These are phyloP conservation scores for Podospora anserina DNA, from an alignment of 495 filamentous ascomycete genomes.

Conservation along the genomic window DNA sequence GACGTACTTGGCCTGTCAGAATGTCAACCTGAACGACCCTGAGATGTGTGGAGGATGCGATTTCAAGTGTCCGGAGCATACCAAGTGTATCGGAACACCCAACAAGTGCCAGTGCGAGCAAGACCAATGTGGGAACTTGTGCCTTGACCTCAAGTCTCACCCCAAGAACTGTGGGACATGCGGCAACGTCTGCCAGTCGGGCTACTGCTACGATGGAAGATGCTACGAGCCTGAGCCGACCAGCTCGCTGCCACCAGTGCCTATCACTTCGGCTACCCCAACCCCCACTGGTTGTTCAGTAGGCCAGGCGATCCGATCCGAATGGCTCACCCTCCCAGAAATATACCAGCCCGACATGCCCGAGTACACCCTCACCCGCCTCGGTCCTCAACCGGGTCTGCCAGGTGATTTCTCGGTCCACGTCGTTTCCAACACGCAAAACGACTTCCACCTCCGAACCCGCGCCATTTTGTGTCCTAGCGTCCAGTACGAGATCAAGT, in stretches of 20 bases:
- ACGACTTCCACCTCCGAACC: neutral
- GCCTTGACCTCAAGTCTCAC: conserved; percentile 22
- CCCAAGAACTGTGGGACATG: conserved; percentile 27
- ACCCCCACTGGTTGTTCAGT: neutral
- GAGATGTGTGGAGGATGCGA: conserved; percentile 26
- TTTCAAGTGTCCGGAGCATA: conserved; percentile 9
- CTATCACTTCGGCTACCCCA: neutral
- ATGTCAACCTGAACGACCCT: conserved; percentile 9
- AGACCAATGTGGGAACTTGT: conserved; percentile 19
- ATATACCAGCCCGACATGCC: neutral
- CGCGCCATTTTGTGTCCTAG: neutral
- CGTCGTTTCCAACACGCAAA: neutral
- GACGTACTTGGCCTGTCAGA: neutral
- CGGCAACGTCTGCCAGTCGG: conserved; percentile 22
- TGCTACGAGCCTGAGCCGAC: conserved; percentile 15
- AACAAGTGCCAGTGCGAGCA: conserved; percentile 17
- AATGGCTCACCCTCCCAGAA: neutral
- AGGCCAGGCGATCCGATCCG: neutral
- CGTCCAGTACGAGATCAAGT: neutral
- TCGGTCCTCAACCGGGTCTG: neutral
- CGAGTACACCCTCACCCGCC: neutral
- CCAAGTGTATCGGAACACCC: conserved; percentile 11
- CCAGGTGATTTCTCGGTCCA: neutral
- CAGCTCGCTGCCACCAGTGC: neutral
- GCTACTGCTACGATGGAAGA: conserved; percentile 22